Evolutionary conservation across 805 yeast genomes (phyloP), one percentile per base, ranked within the genome.

Genomic region (Yamadazyma ubonensis): DNA sequence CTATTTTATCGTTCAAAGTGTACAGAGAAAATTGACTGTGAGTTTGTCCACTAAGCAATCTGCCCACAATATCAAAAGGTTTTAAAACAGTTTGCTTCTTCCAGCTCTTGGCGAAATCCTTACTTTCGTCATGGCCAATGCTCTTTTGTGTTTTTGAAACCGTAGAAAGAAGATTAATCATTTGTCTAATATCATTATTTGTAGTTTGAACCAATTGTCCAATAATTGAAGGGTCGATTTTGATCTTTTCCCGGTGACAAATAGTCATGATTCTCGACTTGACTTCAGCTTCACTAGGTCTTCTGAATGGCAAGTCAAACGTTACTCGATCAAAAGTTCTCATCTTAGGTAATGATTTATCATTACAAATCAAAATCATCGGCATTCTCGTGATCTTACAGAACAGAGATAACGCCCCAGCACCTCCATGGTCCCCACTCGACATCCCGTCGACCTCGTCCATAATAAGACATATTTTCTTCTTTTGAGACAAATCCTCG

Each of bases 371-470:
- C 39, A 91, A 71, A 43, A 93, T 89, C 67, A 93, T 76, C 11
- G 99, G 99, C 51, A 91, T 86, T 31, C 80, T 75, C 0, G 98
- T 89, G 36, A 80, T 82, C 30, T 83, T 75, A 57, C 97, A 90
- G 51, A 87, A 83, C 29, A 83, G 81, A 0, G 97, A 88, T 61
- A 93, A 73, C 44, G 89, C 95, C 17, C 96, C 97, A 19, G 93
- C 96, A 47, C 99, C 99, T 45, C 99, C 99, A 52, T 93, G 83
- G 63, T 93, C 99, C 48, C 99, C 99, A 56, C 95, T 89, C 29
- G 96, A 87, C 98, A 93, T 93, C 51, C 99, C 99, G 61, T 93
- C 99, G 21, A 93, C 98, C 67, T 93, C 99, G 65, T 93, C 99
- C 98, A 93, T 89, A 47, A 93, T 84, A 33, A 93, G 71, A 40